phyloP scores from a whole-genome alignment of 2,329 filamentous ascomycete species.

The Chaetoscypha palmicola region DNA sequence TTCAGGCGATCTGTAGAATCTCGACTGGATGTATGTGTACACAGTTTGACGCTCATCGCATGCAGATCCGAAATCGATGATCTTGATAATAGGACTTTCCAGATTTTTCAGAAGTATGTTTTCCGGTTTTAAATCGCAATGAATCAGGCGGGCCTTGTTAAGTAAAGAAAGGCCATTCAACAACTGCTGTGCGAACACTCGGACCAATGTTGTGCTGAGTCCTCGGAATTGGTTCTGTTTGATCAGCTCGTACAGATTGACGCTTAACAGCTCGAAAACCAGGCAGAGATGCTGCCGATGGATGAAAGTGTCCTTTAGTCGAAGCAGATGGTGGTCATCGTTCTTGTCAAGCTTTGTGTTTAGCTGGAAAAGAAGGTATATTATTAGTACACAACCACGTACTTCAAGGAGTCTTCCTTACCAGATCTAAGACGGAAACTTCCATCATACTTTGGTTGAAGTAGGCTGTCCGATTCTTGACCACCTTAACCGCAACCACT shows the following conservation, averaged over 20 bases:
- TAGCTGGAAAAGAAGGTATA: constrained; percentile 56
- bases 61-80: constrained; percentile 97
- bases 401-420: constrained; percentile 36
- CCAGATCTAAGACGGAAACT: constrained; percentile 91
- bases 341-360: constrained; percentile 99
- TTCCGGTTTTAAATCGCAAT: constrained; percentile 96
- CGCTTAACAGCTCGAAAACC: constrained; percentile 91
- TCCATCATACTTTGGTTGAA: constrained; percentile 99
- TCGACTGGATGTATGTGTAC: constrained; percentile 97
- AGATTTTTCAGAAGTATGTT: constrained; percentile 97
- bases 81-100: constrained; percentile 98
- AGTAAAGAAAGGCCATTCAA: constrained; percentile 85
- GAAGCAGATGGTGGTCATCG: constrained; percentile 90
- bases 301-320: constrained; percentile 96
- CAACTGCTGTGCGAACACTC: constrained; percentile 94
- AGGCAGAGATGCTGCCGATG: constrained; percentile 94
- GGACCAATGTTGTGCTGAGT: constrained; percentile 89
- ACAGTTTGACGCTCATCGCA: constrained; percentile 98
- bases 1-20: constrained; percentile 96
- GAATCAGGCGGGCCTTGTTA: constrained; percentile 94
- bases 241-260: constrained; percentile 97
- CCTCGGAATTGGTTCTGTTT: constrained; percentile 99
- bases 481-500: constrained; percentile 96
- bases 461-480: constrained; percentile 98
- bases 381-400: not conserved